phyloP scores from a whole-genome alignment of 2,329 filamentous ascomycete species.

The Fonsecaea monophora region DNA sequence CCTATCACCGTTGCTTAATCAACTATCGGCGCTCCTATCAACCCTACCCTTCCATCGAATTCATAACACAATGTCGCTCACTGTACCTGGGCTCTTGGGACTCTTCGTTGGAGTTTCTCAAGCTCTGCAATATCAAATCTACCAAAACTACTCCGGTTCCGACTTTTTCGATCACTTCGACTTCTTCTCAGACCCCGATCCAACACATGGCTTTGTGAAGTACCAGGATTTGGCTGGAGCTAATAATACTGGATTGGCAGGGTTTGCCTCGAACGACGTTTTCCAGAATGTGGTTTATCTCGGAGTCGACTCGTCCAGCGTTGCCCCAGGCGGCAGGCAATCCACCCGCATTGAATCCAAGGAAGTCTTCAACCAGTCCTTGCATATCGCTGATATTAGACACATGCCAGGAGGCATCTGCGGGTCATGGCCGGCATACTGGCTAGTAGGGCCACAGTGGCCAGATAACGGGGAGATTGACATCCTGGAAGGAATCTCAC shows the following conservation, averaged over 20 bases:
- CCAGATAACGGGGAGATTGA: slow-evolving; percentile 57
- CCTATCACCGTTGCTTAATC: not conserved
- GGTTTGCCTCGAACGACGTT: slow-evolving; percentile 42
- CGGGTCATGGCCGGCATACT: slow-evolving; percentile 59
- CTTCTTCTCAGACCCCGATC: slow-evolving; percentile 56
- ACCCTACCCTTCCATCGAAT: not conserved
- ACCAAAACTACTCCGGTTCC: slow-evolving; percentile 50
- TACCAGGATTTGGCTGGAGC: slow-evolving; percentile 53
- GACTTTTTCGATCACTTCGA: slow-evolving; percentile 59
- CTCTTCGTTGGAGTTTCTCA: slow-evolving; percentile 3
- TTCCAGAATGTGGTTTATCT: slow-evolving; percentile 46
- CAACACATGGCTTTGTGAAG: slow-evolving; percentile 58
- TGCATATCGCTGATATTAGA: slow-evolving; percentile 55
- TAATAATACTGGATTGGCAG: slow-evolving; percentile 44
- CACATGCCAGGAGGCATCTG: slow-evolving; percentile 57
- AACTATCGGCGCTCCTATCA: not conserved
- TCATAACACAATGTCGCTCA: not conserved
- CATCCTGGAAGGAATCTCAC: slow-evolving; percentile 60
- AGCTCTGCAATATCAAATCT: slow-evolving; percentile 20
- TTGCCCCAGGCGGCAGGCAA: slow-evolving; percentile 46
- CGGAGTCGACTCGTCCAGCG: slow-evolving; percentile 52
- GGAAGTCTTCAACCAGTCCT: slow-evolving; percentile 52
- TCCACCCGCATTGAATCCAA: slow-evolving; percentile 55
- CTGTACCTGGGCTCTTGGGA: not conserved
- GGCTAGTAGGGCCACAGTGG: slow-evolving; percentile 52